phyloP scores from a whole-genome alignment of 2,329 filamentous ascomycete species.

The Phyllosticta capitalensis region DNA sequence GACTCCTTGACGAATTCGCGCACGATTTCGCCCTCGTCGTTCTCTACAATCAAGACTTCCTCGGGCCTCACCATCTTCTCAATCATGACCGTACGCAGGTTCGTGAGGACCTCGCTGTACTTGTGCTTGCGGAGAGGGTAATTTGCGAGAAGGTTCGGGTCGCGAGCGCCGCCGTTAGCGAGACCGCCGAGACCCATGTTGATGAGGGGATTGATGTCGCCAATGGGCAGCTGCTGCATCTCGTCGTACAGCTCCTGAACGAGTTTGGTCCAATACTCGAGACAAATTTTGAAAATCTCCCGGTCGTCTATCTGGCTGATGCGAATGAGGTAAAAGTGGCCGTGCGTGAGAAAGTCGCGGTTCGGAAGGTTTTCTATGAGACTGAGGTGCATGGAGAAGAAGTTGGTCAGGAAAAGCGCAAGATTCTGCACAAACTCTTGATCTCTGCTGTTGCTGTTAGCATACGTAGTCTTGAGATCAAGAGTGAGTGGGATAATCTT shows the following conservation, averaged over 20 bases:
- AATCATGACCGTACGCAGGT: constrained; percentile 95
- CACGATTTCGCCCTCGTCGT: constrained; percentile 97
- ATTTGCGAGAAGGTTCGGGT: constrained; percentile 74
- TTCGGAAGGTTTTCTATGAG: constrained; percentile 95
- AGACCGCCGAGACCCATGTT: constrained; percentile 61
- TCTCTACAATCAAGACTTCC: constrained; percentile 98
- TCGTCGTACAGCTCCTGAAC: constrained; percentile 98
- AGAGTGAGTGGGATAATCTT: constrained; percentile 86
- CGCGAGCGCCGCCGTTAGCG: constrained; percentile 71
- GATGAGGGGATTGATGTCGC: constrained; percentile 82
- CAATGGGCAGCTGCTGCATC: constrained; percentile 93
- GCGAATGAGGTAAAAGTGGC: constrained; percentile 94
- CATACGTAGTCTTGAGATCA: constrained; percentile 85
- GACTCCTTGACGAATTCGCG: constrained; percentile 99
- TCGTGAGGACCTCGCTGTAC: constrained; percentile 88
- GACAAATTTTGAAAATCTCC: constrained; percentile 98
- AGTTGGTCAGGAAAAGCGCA: constrained; percentile 91
- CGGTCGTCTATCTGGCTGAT: constrained; percentile 98
- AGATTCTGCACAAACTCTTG: constrained; percentile 98
- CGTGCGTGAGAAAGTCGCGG: constrained; percentile 86
- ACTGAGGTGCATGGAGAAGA: constrained; percentile 82
- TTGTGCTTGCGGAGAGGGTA: constrained; percentile 97
- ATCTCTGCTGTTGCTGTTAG: constrained; percentile 80
- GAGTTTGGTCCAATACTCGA: constrained; percentile 98
- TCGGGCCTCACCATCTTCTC: constrained; percentile 99